Base-by-base conservation (phyloP, 345 rosid species). In the Pugionium dolabratum region DNA sequence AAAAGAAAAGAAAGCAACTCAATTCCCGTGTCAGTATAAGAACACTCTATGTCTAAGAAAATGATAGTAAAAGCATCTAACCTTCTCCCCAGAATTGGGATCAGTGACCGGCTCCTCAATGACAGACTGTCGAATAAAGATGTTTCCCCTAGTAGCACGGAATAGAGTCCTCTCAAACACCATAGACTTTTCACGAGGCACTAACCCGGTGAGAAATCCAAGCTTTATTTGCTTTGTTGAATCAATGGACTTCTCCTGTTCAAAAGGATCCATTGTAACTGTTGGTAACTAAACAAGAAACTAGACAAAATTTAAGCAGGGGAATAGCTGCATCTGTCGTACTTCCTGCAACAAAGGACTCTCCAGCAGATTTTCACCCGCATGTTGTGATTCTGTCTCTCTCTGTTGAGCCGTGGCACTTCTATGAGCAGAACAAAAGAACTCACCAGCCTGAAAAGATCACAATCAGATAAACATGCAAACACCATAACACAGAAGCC, bases 121-220 rank as follows among this genome's bases (percentile, higher is more conserved):
- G 7, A 73, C 82, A 70, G 79, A 73, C 76, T 86, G 95, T 68
- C 83, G 84, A 59, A 83, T 64, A 59, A 75, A 82, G 49, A 91
- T 86, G 75, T 91, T 91, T 11, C 95, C 99, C 85, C 97, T 85
- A 59, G 99, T 94, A 52, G 99, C 99, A 70, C 95, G 95, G 75
- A 91, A 91, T 55, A 94, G 74, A 69, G 91, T 94, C 81, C 97
- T 91, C 80, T 94, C 99, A 81, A 85, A 94, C 64, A 89, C 85
- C 91, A 94, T 48, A 9, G 97, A 85, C 76, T 88, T 94, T 25
- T 79, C 97, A 70, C 89, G 86, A 46, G 90, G 91, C 73, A 94
- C 99, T 72, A 94, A 83, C 55, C 97, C 97, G 54, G 87, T 78
- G 34, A 91, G 73, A 76, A 85, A 88, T 57, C 97, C 99, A 79